Conservation (phyloP, 2,329 filamentous ascomycete species). For the Trichoderma sp. region DNA sequence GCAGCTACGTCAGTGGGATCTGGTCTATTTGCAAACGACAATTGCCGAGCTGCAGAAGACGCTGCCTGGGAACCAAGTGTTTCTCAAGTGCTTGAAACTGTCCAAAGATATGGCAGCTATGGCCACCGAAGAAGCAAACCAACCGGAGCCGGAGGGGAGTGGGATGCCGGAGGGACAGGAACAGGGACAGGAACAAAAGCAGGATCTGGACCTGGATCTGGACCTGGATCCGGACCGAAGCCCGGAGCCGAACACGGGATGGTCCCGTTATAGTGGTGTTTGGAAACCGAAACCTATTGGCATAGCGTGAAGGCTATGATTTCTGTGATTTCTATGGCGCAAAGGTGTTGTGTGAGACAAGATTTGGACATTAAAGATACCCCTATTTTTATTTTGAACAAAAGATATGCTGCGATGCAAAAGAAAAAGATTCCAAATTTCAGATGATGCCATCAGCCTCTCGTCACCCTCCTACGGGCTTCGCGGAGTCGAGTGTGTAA, state of each 20-base stretch:
- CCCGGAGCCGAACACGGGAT: conserved; percentile 33
- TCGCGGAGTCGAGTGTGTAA: background rate
- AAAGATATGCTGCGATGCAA: background rate
- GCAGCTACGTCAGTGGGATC: conserved; percentile 37
- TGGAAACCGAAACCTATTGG: conserved; percentile 61
- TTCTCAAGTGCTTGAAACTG: conserved; percentile 46
- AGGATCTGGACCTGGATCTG: background rate
- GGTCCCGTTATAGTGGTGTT: conserved; percentile 49
- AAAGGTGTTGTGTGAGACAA: background rate
- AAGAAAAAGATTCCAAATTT: background rate
- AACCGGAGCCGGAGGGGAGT: conserved; percentile 13
- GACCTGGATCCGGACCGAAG: background rate
- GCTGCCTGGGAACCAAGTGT: conserved; percentile 42
- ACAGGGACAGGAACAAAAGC: background rate
- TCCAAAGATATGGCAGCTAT: conserved; percentile 38
- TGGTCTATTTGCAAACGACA: conserved; percentile 35
- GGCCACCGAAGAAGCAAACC: conserved; percentile 19
- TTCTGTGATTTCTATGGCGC: background rate
- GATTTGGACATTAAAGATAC: conserved; percentile 1
- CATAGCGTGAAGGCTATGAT: conserved; percentile 39
- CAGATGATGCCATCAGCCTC: conserved; percentile 12
- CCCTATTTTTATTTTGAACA: background rate
- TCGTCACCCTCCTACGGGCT: conserved; percentile 10
- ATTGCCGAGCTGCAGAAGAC: conserved; percentile 40
- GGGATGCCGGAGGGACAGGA: conserved; percentile 6